These are phyloP conservation scores for Kluyveromyces dobzhanskii DNA, from an alignment of 805 yeast species.

Conservation along the genomic window DNA sequence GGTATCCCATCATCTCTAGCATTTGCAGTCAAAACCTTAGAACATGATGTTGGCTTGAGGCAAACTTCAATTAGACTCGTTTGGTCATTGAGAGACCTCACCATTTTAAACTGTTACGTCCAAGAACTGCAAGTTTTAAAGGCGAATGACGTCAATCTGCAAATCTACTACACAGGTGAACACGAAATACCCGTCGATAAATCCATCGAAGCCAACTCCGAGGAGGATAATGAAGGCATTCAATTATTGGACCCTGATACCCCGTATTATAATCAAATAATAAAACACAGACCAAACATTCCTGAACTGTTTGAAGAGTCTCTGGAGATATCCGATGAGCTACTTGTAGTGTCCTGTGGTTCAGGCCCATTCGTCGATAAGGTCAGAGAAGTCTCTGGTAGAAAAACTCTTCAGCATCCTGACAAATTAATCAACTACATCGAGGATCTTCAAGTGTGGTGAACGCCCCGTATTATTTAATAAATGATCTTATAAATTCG, in stretches of 20 bases:
- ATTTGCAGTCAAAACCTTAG: constrained; percentile 28
- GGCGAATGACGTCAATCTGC: constrained; percentile 11
- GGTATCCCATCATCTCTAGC: constrained; percentile 58
- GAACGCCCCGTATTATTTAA: no score
- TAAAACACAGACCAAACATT: constrained; percentile 35
- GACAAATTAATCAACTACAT: constrained; percentile 53
- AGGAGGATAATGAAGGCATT: not conserved
- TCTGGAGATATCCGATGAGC: constrained; percentile 32
- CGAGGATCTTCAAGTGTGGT: constrained; percentile 75
- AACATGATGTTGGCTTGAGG: not conserved
- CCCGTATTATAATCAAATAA: constrained; percentile 19
- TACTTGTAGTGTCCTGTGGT: constrained; percentile 54
- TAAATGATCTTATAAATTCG: no score
- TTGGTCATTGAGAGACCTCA: constrained; percentile 11
- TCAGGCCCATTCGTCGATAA: constrained; percentile 52
- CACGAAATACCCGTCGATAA: not conserved
- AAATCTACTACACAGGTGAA: constrained; percentile 13
- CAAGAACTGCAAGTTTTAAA: constrained; percentile 12
- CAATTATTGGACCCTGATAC: not conserved
- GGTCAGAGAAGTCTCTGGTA: constrained; percentile 40
- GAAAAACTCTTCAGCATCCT: constrained; percentile 30
- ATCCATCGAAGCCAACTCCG: not conserved
- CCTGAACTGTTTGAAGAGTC: constrained; percentile 32
- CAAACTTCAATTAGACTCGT: constrained; percentile 11
- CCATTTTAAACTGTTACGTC: constrained; percentile 15